Conservation (phyloP, 495 filamentous ascomycete genomes). For the Astrothelium subdiscretum region DNA sequence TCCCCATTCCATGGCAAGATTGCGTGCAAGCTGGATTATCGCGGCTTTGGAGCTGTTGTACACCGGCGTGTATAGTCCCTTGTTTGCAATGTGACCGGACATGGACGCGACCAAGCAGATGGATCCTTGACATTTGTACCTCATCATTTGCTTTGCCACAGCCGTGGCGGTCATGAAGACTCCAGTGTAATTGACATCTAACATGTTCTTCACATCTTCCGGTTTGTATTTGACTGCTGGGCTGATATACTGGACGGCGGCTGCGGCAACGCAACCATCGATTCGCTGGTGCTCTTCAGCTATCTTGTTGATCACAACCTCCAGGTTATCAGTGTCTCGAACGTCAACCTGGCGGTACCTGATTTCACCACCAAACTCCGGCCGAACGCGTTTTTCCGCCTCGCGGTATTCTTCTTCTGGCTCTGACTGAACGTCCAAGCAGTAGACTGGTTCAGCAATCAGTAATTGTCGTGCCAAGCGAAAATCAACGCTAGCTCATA, state of each 20-base stretch:
- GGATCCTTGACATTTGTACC: conserved; percentile 56
- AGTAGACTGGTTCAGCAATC: too few relatives aligned
- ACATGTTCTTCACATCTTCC: conserved; percentile 57
- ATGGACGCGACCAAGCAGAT: conserved; percentile 66
- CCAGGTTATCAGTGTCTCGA: conserved; percentile 42
- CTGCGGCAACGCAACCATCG: conserved; percentile 67
- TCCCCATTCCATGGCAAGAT: conserved; percentile 63
- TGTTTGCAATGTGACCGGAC: conserved; percentile 62
- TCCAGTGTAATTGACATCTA: conserved; percentile 66
- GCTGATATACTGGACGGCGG: conserved; percentile 60
- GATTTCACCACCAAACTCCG: conserved; percentile 42
- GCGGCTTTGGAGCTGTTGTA: conserved; percentile 64
- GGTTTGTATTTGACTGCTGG: conserved; percentile 57
- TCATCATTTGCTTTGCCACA: conserved; percentile 64
- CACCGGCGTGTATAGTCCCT: conserved; percentile 52
- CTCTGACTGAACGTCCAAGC: conserved; percentile 44
- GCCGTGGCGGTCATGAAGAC: conserved; percentile 65
- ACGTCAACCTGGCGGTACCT: conserved; percentile 56
- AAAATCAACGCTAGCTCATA: too few relatives aligned
- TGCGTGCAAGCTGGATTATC: conserved; percentile 51
- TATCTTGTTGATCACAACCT: conserved; percentile 44
- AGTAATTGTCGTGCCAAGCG: too few relatives aligned
- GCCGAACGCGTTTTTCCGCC: conserved; percentile 36
- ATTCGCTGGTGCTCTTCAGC: conserved; percentile 43
- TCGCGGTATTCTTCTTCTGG: conserved; percentile 41